Conservation (phyloP, 192 early-diverging fungal species). For the Entomortierella parvispora region DNA sequence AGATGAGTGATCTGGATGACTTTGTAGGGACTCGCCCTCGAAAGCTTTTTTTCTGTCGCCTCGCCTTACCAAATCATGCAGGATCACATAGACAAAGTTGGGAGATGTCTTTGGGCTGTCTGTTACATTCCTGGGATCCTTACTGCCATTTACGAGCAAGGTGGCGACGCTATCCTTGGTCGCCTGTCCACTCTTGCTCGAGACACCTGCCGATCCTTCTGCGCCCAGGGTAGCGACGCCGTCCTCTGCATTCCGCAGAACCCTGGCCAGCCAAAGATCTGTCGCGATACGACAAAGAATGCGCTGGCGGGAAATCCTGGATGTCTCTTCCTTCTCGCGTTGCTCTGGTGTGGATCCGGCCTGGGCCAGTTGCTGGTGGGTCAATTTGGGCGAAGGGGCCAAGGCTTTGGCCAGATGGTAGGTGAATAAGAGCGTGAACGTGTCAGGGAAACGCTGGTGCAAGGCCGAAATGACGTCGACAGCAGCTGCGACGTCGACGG, state of each 20-base stretch:
- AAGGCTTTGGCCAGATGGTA: constrained; percentile 72
- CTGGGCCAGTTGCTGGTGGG: constrained; percentile 61
- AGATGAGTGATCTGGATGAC: background rate
- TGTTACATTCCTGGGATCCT: constrained; percentile 19
- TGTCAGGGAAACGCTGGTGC: constrained; percentile 89
- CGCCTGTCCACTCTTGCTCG: constrained; percentile 51
- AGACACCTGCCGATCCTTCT: constrained; percentile 37
- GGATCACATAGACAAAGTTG: constrained; percentile 60
- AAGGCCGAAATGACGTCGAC: constrained; percentile 85
- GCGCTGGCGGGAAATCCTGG: constrained; percentile 72
- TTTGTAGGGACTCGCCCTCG: background rate
- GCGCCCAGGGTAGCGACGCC: constrained; percentile 61
- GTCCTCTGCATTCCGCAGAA: constrained; percentile 74
- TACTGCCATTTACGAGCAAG: constrained; percentile 38
- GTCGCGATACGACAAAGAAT: constrained; percentile 74
- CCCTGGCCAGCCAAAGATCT: constrained; percentile 87
- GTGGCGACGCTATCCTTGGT: constrained; percentile 62
- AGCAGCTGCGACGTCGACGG: constrained; percentile 80
- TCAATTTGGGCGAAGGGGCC: constrained; percentile 60
- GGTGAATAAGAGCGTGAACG: constrained; percentile 78
- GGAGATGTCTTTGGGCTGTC: constrained; percentile 47
- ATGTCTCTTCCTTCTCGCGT: constrained; percentile 87
- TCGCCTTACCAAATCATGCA: constrained; percentile 66
- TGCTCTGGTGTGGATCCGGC: constrained; percentile 75
- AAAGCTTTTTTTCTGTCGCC: too few species aligned